These are phyloP conservation scores for Penicillium sp. DNA, from an alignment of 2,329 filamentous ascomycete species.

Conservation along the genomic window DNA sequence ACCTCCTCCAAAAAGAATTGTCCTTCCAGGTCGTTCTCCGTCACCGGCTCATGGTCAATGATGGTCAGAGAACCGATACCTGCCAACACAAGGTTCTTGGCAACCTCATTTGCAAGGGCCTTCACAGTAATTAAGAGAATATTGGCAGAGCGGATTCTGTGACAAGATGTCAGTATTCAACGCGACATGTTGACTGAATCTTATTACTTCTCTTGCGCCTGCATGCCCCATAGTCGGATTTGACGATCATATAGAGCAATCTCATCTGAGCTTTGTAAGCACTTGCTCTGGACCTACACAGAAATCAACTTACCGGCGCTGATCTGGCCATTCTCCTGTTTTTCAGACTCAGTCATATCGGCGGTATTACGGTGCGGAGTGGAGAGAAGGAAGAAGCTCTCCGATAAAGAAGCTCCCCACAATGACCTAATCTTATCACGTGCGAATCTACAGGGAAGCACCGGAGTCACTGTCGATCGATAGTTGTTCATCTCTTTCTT, in stretches of 20 bases:
- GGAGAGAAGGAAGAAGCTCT: background rate
- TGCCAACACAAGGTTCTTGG: slow-evolving; percentile 94
- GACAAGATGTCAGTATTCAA: background rate
- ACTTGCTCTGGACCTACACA: background rate
- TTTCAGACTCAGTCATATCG: slow-evolving; percentile 20
- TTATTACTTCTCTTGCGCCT: slow-evolving; percentile 74
- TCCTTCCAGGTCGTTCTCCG: slow-evolving; percentile 75
- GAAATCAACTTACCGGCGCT: slow-evolving; percentile 30
- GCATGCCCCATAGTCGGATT: slow-evolving; percentile 94
- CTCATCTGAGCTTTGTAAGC: slow-evolving; percentile 64
- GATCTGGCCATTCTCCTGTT: slow-evolving; percentile 29
- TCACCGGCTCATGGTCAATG: slow-evolving; percentile 73
- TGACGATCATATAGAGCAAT: slow-evolving; percentile 97
- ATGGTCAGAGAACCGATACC: slow-evolving; percentile 90
- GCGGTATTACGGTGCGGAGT: background rate
- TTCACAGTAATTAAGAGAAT: slow-evolving; percentile 87
- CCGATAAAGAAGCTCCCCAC: slow-evolving; percentile 16
- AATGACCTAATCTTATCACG: slow-evolving; percentile 30
- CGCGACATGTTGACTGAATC: background rate
- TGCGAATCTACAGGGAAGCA: slow-evolving; percentile 7
- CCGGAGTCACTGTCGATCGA: background rate
- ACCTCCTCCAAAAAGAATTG: slow-evolving; percentile 79
- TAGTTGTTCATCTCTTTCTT: background rate
- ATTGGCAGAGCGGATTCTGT: slow-evolving; percentile 80
- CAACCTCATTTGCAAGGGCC: slow-evolving; percentile 88